Base-by-base conservation (phyloP, 352 stramenopile genomes). In the Pythium oligandrum region DNA sequence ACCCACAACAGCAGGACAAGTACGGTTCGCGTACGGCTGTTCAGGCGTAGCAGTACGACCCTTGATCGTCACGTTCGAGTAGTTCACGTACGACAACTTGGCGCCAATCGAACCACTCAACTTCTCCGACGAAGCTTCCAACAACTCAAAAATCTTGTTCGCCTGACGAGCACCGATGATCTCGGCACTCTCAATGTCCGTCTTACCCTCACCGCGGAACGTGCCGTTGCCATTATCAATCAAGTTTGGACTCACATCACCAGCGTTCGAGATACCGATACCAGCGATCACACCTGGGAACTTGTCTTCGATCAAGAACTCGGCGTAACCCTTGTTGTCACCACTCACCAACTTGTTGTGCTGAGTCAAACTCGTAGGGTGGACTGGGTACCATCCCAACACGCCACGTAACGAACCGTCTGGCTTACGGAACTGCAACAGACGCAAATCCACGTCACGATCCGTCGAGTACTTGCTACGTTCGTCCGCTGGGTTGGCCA, bases 291-390 rank as follows among this genome's bases (percentile, higher is more conserved):
- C 56, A 30, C 61, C 51, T 2, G 52, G 38, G n/a, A 68, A 53
- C 46, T 75, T 60, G 35, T 72, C 55, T 40, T 82, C 71, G 11
- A 78, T 33, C 6, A 76, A 37, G 38, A 75, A 82, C 59, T 78
- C 70, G 31, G 71, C 71, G 44, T 75, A 78, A 2, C 69, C 71
- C 58, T 93, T 90, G 66, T 96, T 95, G 69, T 95, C 84, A 38
- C 79, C 80, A 38, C 71, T 88, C 44, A 93, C 68, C 7, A 95
- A 59, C 5, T 61, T 48, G 63, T 95, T 95, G n/a, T 70, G 69
- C 39, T 78, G 68, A 17, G 75, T 91, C 57, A 96, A 68, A 59
- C 68, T 89, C 10, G 84, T 95, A 12, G 75, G 72, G 58, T 96
- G 84, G 17, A 26, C 17, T 26, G 17, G 17, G 17, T 11, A 94